Evolutionary conservation across 352 stramenopile genomes (phyloP).

Genomic region (Vaucheria bursata): DNA sequence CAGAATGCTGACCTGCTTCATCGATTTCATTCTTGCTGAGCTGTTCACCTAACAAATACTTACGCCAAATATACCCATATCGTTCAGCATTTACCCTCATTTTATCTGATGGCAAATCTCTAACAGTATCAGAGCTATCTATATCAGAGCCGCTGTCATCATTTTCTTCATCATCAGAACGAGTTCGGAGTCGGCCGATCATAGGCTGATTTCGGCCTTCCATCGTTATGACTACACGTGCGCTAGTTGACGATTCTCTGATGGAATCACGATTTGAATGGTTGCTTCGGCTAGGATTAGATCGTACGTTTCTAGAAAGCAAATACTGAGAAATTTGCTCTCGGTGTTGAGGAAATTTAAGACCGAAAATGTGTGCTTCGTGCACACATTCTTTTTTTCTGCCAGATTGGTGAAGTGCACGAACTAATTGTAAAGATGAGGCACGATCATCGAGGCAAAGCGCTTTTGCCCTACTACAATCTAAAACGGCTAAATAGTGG

Average conservation of each 20-base stretch:
- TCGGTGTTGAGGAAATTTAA: too few species aligned
- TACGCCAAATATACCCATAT: too few species aligned
- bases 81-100: too few species aligned
- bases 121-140: background rate
- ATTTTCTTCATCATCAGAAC: background rate
- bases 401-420: constrained; percentile 11
- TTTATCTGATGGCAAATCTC: too few species aligned
- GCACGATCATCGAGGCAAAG: constrained; percentile 6
- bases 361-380: constrained; percentile 13
- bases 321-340: too few species aligned
- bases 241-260: too few species aligned
- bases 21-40: too few species aligned
- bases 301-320: too few species aligned
- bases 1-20: too few species aligned
- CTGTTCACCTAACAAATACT: too few species aligned
- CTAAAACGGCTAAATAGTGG: constrained; percentile 32
- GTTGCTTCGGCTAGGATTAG: too few species aligned
- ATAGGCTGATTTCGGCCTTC: background rate
- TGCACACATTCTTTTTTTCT: background rate
- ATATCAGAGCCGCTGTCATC: background rate
- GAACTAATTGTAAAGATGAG: background rate
- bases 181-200: background rate
- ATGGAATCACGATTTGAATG: too few species aligned
- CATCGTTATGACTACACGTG: background rate
- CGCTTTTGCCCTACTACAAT: constrained; percentile 16